Evolutionary conservation across 1,284 basidiomycete genomes (phyloP).

Genomic region (Anthracocystis walkeri): DNA sequence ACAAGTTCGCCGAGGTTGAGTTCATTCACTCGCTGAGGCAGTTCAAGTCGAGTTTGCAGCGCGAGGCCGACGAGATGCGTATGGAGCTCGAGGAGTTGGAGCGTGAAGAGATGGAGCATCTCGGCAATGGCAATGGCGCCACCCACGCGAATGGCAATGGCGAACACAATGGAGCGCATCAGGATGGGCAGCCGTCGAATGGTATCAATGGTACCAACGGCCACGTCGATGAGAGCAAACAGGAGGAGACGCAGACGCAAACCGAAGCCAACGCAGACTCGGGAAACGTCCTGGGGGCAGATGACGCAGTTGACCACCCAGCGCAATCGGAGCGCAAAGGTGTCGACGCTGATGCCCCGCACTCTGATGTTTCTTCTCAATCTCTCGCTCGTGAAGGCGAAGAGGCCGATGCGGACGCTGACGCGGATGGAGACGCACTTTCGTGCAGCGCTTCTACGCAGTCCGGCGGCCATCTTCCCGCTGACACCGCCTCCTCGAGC

Average conservation of each 20-base stretch:
- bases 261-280: constrained; percentile 15
- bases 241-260: neutral
- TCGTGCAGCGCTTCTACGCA: constrained; percentile 50
- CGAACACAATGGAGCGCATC: constrained; percentile 11
- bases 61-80: constrained; percentile 62
- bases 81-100: constrained; percentile 55
- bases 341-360: constrained; percentile 46
- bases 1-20: constrained; percentile 65
- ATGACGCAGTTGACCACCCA: constrained; percentile 37
- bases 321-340: constrained; percentile 15
- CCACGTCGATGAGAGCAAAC: constrained; percentile 2
- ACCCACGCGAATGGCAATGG: constrained; percentile 17
- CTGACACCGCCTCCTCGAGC: constrained; percentile 41
- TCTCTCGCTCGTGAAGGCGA: neutral
- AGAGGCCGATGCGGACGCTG: constrained; percentile 14
- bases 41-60: constrained; percentile 62
- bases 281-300: constrained; percentile 58
- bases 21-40: constrained; percentile 60
- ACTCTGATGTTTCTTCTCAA: constrained; percentile 8
- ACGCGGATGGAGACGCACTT: constrained; percentile 20
- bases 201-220: constrained; percentile 14
- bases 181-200: constrained; percentile 5
- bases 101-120: constrained; percentile 46
- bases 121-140: constrained; percentile 11
- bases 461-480: constrained; percentile 36